Evolutionary conservation across 805 yeast species (phyloP).

Genomic region (Teunomyces gatunensis): DNA sequence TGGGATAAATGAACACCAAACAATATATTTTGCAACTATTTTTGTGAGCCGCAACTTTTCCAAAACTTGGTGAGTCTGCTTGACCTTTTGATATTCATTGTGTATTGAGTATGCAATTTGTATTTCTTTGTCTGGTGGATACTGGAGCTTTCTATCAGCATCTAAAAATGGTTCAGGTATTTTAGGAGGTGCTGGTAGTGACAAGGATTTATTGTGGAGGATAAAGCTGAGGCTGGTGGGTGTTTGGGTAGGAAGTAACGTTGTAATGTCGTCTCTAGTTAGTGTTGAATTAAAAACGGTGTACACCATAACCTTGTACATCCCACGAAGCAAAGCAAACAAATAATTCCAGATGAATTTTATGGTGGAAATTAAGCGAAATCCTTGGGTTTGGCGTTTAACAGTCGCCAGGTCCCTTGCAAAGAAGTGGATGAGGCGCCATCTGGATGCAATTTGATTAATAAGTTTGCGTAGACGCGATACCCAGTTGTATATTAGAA

Average conservation of each 20-base stretch:
- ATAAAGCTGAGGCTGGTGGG: constrained; percentile 21
- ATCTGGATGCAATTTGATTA: not conserved
- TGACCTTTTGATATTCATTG: constrained; percentile 38
- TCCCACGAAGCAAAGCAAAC: not conserved
- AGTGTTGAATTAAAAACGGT: not conserved
- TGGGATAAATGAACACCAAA: constrained; percentile 27
- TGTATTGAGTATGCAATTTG: constrained; percentile 27
- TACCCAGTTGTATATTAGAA: not conserved
- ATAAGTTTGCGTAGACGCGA: not conserved
- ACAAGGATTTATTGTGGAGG: constrained; percentile 25
- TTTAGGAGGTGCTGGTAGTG: constrained; percentile 38
- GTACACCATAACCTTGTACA: not conserved
- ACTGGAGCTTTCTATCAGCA: constrained; percentile 36
- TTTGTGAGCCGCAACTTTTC: constrained; percentile 39
- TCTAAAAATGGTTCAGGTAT: constrained; percentile 44
- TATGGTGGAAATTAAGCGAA: not conserved
- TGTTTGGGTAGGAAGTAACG: not conserved
- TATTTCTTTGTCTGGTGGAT: constrained; percentile 36
- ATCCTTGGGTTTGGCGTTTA: not conserved
- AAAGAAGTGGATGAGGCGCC: not conserved
- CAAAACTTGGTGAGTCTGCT: constrained; percentile 39
- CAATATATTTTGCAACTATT: constrained; percentile 31
- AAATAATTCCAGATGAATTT: not conserved
- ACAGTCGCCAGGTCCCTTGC: not conserved
- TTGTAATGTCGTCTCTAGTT: not conserved